Conservation (phyloP, 352 stramenopile genomes). For the Phytophthora rubi region DNA sequence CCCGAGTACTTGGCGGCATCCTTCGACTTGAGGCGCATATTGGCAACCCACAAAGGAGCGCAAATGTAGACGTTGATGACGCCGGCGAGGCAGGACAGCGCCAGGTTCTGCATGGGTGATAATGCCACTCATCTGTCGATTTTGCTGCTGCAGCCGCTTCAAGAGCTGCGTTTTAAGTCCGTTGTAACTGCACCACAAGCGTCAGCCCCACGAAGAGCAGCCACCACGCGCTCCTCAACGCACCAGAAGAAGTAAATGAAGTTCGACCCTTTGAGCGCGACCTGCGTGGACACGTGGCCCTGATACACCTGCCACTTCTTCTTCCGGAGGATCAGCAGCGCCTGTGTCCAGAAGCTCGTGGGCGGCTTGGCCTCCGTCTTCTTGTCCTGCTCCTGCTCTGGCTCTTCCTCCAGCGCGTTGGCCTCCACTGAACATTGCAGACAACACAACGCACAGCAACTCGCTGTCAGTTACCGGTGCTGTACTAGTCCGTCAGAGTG, state of each 20-base stretch:
- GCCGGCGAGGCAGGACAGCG: constrained; percentile 75
- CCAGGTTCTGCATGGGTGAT: constrained; percentile 66
- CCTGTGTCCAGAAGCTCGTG: constrained; percentile 53
- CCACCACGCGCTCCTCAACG: not conserved
- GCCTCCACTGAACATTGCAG: constrained; percentile 34
- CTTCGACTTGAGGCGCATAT: constrained; percentile 92
- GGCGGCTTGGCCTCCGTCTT: constrained; percentile 9
- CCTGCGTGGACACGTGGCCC: constrained; percentile 77
- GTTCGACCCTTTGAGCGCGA: constrained; percentile 80
- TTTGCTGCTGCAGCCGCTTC: constrained; percentile 57
- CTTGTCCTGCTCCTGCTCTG: constrained; percentile 21
- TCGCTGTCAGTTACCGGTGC: too few species aligned
- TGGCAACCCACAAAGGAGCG: constrained; percentile 94
- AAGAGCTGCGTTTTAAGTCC: constrained; percentile 69
- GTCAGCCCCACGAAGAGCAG: constrained; percentile 8
- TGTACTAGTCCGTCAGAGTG: too few species aligned
- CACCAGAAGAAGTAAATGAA: constrained; percentile 92
- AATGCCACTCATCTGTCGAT: constrained; percentile 38
- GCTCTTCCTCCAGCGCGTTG: constrained; percentile 26
- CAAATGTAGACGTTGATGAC: constrained; percentile 87
- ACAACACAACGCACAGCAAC: not conserved
- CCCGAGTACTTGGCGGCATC: constrained; percentile 68
- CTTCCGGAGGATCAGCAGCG: constrained; percentile 55
- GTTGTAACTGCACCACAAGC: constrained; percentile 53
- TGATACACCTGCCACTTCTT: constrained; percentile 83